These are phyloP conservation scores for Podospora comata DNA, from an alignment of 495 filamentous ascomycete species.

Conservation along the genomic window DNA sequence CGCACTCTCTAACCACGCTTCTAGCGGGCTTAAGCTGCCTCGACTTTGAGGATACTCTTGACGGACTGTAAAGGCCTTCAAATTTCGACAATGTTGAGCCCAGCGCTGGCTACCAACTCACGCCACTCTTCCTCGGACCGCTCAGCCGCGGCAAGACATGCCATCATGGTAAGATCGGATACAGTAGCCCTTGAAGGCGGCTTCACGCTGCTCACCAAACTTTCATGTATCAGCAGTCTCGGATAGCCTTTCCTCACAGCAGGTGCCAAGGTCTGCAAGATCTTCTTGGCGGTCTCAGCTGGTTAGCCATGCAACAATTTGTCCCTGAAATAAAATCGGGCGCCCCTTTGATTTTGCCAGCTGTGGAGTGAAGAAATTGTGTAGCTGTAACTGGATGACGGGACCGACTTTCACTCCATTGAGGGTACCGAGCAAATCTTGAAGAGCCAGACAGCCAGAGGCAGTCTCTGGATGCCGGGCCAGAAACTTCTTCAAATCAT, in stretches of 20 bases:
- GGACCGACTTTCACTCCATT: conserved; percentile 12
- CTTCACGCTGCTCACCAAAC: conserved; percentile 45
- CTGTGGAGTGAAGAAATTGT: conserved; percentile 47
- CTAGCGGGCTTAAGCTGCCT: conserved; percentile 13
- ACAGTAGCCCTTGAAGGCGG: conserved; percentile 45
- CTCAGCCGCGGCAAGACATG: conserved; percentile 31
- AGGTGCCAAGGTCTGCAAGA: conserved; percentile 36
- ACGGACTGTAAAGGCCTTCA: conserved; percentile 35
- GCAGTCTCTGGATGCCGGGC: conserved; percentile 33
- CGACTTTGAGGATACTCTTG: conserved; percentile 47
- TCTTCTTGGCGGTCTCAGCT: conserved; percentile 39
- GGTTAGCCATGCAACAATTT: conserved; percentile 50
- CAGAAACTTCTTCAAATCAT: conserved; percentile 41
- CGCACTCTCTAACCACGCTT: too few relatives aligned
- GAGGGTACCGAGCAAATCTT: conserved; percentile 47
- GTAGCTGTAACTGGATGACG: conserved; percentile 31
- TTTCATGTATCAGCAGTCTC: conserved; percentile 53
- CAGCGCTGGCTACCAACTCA: conserved; percentile 32
- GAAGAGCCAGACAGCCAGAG: conserved; percentile 38
- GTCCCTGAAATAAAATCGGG: conserved; percentile 45
- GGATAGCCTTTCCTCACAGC: conserved; percentile 51
- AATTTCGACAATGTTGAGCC: conserved; percentile 44
- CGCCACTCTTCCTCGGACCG: conserved; percentile 35
- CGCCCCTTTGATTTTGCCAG: conserved; percentile 37
- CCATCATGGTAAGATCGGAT: conserved; percentile 38